Conservation (phyloP, 768 basidiomycete genomes). For the Termitomyces sp. region DNA sequence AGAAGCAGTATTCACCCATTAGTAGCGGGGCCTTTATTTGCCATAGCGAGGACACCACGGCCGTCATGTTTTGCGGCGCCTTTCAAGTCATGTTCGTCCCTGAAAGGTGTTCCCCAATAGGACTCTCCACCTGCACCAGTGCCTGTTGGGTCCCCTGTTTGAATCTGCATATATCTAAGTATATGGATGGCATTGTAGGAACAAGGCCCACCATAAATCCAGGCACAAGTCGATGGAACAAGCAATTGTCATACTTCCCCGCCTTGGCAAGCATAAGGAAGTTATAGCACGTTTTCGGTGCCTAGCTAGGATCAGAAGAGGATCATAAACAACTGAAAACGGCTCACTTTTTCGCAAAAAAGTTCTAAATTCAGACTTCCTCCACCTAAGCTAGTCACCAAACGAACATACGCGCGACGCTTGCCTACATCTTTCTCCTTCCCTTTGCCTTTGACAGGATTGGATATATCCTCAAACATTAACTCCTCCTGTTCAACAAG, state of each 20-base stretch:
- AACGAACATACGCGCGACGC: constrained; percentile 91
- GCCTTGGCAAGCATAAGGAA: constrained; percentile 89
- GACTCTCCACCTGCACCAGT: constrained; percentile 92
- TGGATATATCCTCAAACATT: constrained; percentile 94
- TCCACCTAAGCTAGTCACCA: constrained; percentile 87
- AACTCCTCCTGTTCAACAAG: constrained; percentile 68
- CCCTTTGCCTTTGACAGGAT: constrained; percentile 74
- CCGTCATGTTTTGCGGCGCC: constrained; percentile 84
- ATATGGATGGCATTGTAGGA: neutral
- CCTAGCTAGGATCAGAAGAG: constrained; percentile 38
- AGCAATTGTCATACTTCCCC: constrained; percentile 84
- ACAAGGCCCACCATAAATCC: constrained; percentile 77
- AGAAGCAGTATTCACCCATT: constrained; percentile 53
- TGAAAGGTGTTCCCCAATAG: constrained; percentile 93
- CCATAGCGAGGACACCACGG: constrained; percentile 89
- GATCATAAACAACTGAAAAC: neutral
- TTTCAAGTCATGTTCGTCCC: constrained; percentile 88
- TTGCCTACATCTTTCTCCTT: constrained; percentile 94
- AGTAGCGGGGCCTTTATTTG: constrained; percentile 87
- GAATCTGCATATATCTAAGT: constrained; percentile 51
- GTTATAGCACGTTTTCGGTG: constrained; percentile 98
- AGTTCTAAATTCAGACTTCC: constrained; percentile 80
- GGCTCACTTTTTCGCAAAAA: constrained; percentile 77
- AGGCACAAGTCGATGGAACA: constrained; percentile 92
- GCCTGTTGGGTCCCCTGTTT: constrained; percentile 96